phyloP scores from a whole-genome alignment of 208 protist genomes.

The Kentomonas sorsogonicus region DNA sequence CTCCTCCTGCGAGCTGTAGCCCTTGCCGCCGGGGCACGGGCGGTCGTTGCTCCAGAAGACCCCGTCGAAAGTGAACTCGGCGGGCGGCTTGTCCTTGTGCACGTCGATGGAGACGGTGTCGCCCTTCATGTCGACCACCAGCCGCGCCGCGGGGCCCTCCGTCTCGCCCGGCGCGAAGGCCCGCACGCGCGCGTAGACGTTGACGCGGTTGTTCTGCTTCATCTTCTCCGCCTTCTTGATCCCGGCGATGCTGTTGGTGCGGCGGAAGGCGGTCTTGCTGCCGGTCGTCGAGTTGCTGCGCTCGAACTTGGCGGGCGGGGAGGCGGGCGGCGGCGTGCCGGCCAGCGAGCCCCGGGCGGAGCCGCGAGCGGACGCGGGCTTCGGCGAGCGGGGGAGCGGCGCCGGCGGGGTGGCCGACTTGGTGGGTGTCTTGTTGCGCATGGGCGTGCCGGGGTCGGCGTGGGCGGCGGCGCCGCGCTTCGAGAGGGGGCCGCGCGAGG shows the following conservation, averaged over 20 bases:
- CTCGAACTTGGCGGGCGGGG: constrained; percentile 13
- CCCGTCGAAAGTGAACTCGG: constrained; percentile 90
- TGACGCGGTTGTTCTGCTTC: constrained; percentile 63
- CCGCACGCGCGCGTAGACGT: constrained; percentile 83
- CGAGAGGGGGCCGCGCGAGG: constrained; percentile 33
- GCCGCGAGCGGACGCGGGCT: constrained; percentile 14
- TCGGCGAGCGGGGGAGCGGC: constrained; percentile 17
- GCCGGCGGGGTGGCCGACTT: neutral
- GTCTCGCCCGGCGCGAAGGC: constrained; percentile 48
- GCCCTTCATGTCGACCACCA: constrained; percentile 64
- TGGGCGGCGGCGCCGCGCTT: constrained; percentile 17
- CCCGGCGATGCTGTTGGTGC: constrained; percentile 43
- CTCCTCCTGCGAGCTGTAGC: constrained; percentile 58
- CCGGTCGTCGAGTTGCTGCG: constrained; percentile 28
- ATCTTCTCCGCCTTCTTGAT: constrained; percentile 32
- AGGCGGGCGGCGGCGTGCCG: constrained; percentile 8
- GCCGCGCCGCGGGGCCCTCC: constrained; percentile 24
- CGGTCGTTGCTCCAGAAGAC: constrained; percentile 89
- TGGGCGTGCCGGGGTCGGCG: constrained; percentile 19
- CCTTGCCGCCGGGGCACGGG: constrained; percentile 33
- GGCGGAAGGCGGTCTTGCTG: constrained; percentile 42
- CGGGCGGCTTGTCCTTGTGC: constrained; percentile 62
- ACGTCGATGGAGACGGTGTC: constrained; percentile 60
- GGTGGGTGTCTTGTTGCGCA: constrained; percentile 10
- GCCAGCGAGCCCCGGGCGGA: constrained; percentile 5